A percentile compares a stretch with the other conserved stretches of the same genome.
Evolutionary conservation across 805 yeast species (phyloP).

Genomic region (Barnettozyma populi): DNA sequence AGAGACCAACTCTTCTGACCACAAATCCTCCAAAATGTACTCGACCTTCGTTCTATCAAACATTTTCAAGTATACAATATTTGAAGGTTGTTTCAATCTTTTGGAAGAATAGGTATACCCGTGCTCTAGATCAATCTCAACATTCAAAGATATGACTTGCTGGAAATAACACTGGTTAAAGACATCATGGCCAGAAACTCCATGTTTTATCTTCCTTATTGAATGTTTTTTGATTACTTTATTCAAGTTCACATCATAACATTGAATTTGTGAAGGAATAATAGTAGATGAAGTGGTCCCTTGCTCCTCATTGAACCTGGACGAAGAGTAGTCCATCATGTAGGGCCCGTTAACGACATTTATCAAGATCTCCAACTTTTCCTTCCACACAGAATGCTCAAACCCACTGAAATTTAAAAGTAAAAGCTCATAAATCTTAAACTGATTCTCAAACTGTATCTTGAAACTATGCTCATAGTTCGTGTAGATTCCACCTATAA

Average conservation of each 20-base stretch:
- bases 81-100: constrained; percentile 2
- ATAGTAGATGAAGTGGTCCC: constrained; percentile 20
- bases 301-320: constrained; percentile 19
- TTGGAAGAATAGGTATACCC: constrained; percentile 4
- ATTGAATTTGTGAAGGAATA: constrained; percentile 16
- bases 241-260: constrained; percentile 22
- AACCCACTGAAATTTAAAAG: constrained; percentile 27
- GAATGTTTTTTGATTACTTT: constrained; percentile 2
- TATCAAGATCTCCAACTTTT: constrained; percentile 27
- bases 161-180: constrained; percentile 23
- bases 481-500: constrained; percentile 28
- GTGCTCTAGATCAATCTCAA: constrained; percentile 11
- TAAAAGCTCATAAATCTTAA: constrained; percentile 40
- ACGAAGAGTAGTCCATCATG: constrained; percentile 25
- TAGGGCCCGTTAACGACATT: constrained; percentile 30
- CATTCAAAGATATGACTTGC: constrained; percentile 21
- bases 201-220: background rate
- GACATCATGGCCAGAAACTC: constrained; percentile 1
- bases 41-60: constrained; percentile 26
- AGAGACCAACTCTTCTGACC: constrained; percentile 28
- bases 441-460: constrained; percentile 40
- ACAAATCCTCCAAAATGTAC: constrained; percentile 25
- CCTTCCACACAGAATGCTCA: constrained; percentile 41
- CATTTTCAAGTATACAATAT: constrained; percentile 9
- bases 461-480: constrained; percentile 33